phyloP scores from a whole-genome alignment of 805 yeast genomes.

The Cyberlindnera xylosilytica region DNA sequence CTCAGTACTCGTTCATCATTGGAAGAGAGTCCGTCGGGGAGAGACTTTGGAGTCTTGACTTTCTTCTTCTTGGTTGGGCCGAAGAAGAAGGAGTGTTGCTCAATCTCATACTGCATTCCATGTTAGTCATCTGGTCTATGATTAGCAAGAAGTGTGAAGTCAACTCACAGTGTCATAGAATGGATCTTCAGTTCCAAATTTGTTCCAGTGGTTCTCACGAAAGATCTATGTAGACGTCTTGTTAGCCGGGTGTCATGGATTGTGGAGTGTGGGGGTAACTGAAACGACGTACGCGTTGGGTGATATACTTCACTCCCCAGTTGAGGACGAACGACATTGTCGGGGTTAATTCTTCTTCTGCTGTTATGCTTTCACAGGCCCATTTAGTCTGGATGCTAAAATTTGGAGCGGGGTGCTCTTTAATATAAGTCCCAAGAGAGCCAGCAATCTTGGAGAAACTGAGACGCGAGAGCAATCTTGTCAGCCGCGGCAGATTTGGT shows the following conservation, averaged over 20 bases:
- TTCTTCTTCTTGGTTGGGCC: slow-evolving; percentile 18
- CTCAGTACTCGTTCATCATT: slow-evolving; percentile 50
- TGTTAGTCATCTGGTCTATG: not conserved
- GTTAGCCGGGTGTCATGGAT: too few species aligned
- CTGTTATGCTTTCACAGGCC: too few species aligned
- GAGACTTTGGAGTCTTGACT: slow-evolving; percentile 29
- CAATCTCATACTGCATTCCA: slow-evolving; percentile 20
- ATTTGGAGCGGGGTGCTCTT: too few species aligned
- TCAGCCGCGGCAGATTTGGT: too few species aligned
- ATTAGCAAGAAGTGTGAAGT: not conserved
- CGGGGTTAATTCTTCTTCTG: not conserved
- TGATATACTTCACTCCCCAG: slow-evolving; percentile 22
- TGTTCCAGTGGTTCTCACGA: slow-evolving; percentile 32
- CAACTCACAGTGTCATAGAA: slow-evolving; percentile 35
- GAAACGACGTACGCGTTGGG: slow-evolving; percentile 23
- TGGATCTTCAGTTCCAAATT: slow-evolving; percentile 42
- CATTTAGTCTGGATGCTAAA: too few species aligned
- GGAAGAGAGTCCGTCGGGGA: slow-evolving; percentile 55
- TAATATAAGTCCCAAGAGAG: too few species aligned
- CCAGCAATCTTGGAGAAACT: too few species aligned
- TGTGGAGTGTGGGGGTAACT: too few species aligned
- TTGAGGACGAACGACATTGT: slow-evolving; percentile 19
- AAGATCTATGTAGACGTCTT: too few species aligned
- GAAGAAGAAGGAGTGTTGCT: slow-evolving; percentile 21
- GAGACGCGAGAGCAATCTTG: too few species aligned